Evolutionary conservation across 805 yeast species (phyloP).

Genomic region (Teunomyces tritomae): DNA sequence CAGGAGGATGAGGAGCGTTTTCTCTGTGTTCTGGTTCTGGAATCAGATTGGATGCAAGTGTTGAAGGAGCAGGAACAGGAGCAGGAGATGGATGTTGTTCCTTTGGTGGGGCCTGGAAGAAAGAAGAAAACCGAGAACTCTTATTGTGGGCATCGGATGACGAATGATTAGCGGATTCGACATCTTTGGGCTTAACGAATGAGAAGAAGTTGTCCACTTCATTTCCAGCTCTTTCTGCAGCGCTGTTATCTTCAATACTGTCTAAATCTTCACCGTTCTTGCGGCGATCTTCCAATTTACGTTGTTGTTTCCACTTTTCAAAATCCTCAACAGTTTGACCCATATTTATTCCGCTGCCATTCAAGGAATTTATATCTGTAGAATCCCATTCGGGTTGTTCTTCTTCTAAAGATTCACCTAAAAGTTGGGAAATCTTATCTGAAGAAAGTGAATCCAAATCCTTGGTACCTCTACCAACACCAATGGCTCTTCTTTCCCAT

Average conservation of each 20-base stretch:
- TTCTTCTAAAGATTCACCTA: constrained; percentile 36
- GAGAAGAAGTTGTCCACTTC: constrained; percentile 45
- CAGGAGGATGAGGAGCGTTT: neutral
- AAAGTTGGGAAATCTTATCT: constrained; percentile 33
- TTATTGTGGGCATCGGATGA: constrained; percentile 18
- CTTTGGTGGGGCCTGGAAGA: constrained; percentile 18
- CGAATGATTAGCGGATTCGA: constrained; percentile 4
- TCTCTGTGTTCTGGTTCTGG: neutral
- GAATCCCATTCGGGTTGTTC: constrained; percentile 41
- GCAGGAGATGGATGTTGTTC: neutral
- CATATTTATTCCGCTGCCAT: constrained; percentile 20
- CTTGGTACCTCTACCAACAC: constrained; percentile 14
- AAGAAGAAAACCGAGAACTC: constrained; percentile 38
- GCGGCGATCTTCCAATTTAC: constrained; percentile 50
- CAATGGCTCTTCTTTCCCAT: constrained; percentile 31
- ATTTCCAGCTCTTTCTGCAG: constrained; percentile 25
- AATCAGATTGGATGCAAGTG: too few relatives aligned
- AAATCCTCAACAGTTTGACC: constrained; percentile 58
- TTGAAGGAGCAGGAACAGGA: neutral
- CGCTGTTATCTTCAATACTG: neutral
- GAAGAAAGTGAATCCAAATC: constrained; percentile 30
- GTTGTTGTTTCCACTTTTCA: constrained; percentile 55
- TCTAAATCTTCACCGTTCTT: constrained; percentile 32
- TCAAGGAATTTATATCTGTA: constrained; percentile 24
- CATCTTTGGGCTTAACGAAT: constrained; percentile 32